Percentiles rank a stretch among this genome's conserved stretches.
Evolutionary conservation across 2,329 filamentous ascomycete species (phyloP).

Genomic region (Colletotrichum spaethianum): DNA sequence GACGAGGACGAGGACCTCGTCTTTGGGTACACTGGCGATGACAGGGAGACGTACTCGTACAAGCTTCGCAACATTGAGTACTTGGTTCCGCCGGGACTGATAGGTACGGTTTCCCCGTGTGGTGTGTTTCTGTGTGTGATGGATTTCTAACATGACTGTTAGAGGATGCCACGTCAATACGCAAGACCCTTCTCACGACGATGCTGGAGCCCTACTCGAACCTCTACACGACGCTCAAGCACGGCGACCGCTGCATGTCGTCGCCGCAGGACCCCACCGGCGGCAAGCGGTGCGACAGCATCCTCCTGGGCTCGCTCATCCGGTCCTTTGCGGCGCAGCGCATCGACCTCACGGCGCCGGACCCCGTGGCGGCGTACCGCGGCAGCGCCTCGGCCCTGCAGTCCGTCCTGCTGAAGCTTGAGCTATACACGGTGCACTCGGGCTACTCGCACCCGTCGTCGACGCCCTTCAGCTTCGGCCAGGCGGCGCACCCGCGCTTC

Average conservation of each 20-base stretch:
- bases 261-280: constrained; percentile 9
- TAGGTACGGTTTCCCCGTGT: not conserved
- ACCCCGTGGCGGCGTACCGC: constrained; percentile 15
- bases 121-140: too few relatives aligned
- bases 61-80: constrained; percentile 24
- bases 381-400: constrained; percentile 24
- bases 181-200: constrained; percentile 11
- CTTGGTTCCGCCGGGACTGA: constrained; percentile 4
- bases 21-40: constrained; percentile 13
- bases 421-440: constrained; percentile 31
- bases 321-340: constrained; percentile 14
- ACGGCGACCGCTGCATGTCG: constrained; percentile 24
- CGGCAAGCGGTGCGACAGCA: constrained; percentile 31
- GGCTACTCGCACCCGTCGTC: not conserved
- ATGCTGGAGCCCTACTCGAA: constrained; percentile 20
- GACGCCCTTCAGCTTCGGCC: constrained; percentile 5
- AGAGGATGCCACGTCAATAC: constrained; percentile 6
- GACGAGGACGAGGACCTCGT: constrained; percentile 29
- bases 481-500: not conserved
- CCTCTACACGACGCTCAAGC: constrained; percentile 14
- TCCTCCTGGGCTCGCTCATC: constrained; percentile 34
- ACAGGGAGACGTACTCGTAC: constrained; percentile 13
- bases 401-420: constrained; percentile 14
- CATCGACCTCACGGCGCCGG: constrained; percentile 12
- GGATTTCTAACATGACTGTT: not conserved